Percentiles rank a stretch among this genome's conserved stretches.
Evolutionary conservation across 441 rosid genomes (phyloP).

Genomic region (Pelargonium fulgidum): DNA sequence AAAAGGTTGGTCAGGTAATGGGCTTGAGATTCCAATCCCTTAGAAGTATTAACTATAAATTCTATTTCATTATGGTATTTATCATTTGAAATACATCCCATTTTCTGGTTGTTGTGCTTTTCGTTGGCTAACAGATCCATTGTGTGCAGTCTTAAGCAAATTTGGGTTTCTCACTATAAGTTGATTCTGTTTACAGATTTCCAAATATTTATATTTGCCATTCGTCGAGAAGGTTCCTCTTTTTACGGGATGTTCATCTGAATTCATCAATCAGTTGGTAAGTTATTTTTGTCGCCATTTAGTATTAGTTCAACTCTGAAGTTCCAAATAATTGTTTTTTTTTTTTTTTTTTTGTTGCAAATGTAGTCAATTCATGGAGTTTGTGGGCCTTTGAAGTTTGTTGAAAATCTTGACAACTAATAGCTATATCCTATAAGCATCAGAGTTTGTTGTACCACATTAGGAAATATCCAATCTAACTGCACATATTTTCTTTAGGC

Average conservation of each 20-base stretch:
- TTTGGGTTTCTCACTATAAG: constrained; percentile 11
- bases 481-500: too few relatives aligned
- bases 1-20: too few relatives aligned
- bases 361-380: too few relatives aligned
- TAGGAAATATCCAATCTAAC: too few relatives aligned
- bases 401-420: too few relatives aligned
- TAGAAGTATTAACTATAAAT: not conserved
- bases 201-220: constrained; percentile 57
- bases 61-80: too few relatives aligned
- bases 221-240: constrained; percentile 54
- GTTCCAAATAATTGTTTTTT: too few relatives aligned
- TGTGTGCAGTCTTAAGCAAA: constrained; percentile 2
- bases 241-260: constrained; percentile 70
- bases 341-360: too few relatives aligned
- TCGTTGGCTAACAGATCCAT: not conserved
- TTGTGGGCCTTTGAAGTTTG: too few relatives aligned
- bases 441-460: too few relatives aligned
- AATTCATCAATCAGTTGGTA: constrained; percentile 83
- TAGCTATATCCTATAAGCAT: too few relatives aligned
- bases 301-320: not conserved
- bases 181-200: constrained; percentile 46
- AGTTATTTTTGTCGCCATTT: constrained; percentile 24
- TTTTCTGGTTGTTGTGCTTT: not conserved
- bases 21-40: too few relatives aligned
- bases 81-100: not conserved